These are phyloP conservation scores for Fusarium aywerte DNA, from an alignment of 2,329 filamentous ascomycete genomes.

Conservation along the genomic window DNA sequence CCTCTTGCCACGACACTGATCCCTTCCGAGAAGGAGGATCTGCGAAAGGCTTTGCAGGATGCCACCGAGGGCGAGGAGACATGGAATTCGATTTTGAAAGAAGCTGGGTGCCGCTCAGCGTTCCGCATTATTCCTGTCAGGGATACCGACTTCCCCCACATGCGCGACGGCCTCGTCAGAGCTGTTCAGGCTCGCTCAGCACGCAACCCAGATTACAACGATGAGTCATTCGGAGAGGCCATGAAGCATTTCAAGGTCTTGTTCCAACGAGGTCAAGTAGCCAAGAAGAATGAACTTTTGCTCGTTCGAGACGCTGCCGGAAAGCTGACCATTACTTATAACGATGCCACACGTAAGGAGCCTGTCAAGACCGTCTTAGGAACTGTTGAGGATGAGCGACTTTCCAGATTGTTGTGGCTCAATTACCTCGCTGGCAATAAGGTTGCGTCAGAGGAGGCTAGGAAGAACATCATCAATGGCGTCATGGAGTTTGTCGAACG, in stretches of 20 bases:
- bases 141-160: conserved; percentile 92
- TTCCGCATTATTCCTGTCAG: conserved; percentile 90
- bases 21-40: conserved; percentile 78
- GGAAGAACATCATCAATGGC: conserved; percentile 85
- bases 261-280: conserved; percentile 84
- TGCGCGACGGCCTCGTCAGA: conserved; percentile 90
- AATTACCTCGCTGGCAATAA: conserved; percentile 88
- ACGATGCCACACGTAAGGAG: conserved; percentile 65
- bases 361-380: conserved; percentile 70
- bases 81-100: conserved; percentile 77
- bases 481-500: conserved; percentile 88
- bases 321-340: conserved; percentile 73
- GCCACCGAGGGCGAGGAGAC: conserved; percentile 73
- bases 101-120: conserved; percentile 76
- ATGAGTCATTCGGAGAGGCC: conserved; percentile 79
- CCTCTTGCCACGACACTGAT: conserved; percentile 84
- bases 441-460: conserved; percentile 84
- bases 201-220: conserved; percentile 65
- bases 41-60: conserved; percentile 77
- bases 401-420: conserved; percentile 86
- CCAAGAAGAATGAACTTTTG: conserved; percentile 82
- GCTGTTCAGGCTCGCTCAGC: conserved; percentile 80
- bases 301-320: conserved; percentile 75
- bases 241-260: conserved; percentile 82
- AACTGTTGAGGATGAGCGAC: conserved; percentile 77